A percentile compares a stretch with the other conserved stretches of the same genome.
Evolutionary conservation across 306 rosid species (phyloP).

Genomic region (Hippophae rhamnoides): DNA sequence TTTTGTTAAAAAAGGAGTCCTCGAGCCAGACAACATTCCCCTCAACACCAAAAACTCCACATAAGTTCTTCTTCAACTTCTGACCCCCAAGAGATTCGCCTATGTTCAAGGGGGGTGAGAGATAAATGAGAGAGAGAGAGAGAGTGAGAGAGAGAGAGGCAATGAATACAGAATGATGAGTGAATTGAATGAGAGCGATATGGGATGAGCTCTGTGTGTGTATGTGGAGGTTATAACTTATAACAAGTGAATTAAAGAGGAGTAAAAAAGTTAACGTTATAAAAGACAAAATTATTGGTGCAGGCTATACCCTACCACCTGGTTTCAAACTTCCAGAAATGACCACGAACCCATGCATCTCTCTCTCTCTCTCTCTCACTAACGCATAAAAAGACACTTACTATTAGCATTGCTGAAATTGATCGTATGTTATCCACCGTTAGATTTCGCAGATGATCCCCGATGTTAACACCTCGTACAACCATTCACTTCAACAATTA

Average conservation of each 20-base stretch:
- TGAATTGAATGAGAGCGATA: slow-evolving; percentile 19
- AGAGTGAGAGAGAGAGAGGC: not conserved
- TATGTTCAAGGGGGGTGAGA: slow-evolving; percentile 41
- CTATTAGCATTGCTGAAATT: slow-evolving; percentile 2
- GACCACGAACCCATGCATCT: slow-evolving; percentile 89
- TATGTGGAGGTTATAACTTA: slow-evolving; percentile 17
- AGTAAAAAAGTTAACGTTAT: slow-evolving; percentile 24
- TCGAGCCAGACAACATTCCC: slow-evolving; percentile 99
- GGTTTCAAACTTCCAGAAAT: slow-evolving; percentile 54
- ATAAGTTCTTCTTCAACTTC: not conserved
- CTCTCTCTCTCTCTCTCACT: slow-evolving; percentile 7
- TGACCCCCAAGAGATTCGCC: slow-evolving; percentile 73
- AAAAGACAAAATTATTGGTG: slow-evolving; percentile 59
- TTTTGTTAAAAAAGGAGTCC: slow-evolving; percentile 37
- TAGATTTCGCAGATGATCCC: slow-evolving; percentile 28
- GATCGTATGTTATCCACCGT: slow-evolving; percentile 35
- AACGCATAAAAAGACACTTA: not conserved
- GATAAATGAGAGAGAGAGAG: slow-evolving; percentile 11
- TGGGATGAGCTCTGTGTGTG: too few species aligned
- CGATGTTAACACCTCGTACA: slow-evolving; percentile 29
- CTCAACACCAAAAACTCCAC: slow-evolving; percentile 63
- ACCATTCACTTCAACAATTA: slow-evolving; percentile 16
- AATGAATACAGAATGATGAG: slow-evolving; percentile 18
- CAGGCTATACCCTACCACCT: slow-evolving; percentile 37
- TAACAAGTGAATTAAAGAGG: slow-evolving; percentile 13